Evolutionary conservation across 164 flowering plant species (phyloP).

Genomic region (Dillenia turbinata): DNA sequence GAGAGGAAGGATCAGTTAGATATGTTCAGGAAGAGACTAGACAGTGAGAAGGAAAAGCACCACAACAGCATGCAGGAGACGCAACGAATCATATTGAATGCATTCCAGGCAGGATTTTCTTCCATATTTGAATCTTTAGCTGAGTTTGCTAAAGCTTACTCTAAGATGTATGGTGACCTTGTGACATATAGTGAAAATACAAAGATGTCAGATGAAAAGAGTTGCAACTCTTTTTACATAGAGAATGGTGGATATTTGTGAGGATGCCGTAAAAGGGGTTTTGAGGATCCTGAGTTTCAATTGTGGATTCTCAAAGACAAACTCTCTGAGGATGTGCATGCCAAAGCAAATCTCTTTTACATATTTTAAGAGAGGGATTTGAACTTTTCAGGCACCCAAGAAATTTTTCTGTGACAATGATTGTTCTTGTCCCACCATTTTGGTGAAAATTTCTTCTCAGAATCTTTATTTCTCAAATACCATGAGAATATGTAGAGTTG

Average conservation of each 20-base stretch:
- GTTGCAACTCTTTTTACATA: constrained; percentile 25
- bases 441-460: constrained; percentile 3
- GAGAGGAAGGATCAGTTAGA: constrained; percentile 64
- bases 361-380: constrained; percentile 8
- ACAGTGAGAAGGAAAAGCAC: constrained; percentile 65
- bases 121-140: constrained; percentile 59
- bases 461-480: not conserved
- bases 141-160: constrained; percentile 67
- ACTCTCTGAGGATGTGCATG: constrained; percentile 21
- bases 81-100: constrained; percentile 57
- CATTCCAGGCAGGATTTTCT: constrained; percentile 71
- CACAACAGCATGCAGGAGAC: constrained; percentile 69
- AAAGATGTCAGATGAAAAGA: constrained; percentile 21
- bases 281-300: constrained; percentile 19
- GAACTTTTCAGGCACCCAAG: no score
- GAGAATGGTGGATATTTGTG: constrained; percentile 18
- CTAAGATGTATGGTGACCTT: constrained; percentile 62
- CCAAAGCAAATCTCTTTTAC: constrained; percentile 85
- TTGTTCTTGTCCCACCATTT: constrained; percentile 14
- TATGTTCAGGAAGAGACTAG: constrained; percentile 43
- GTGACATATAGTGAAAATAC: constrained; percentile 34
- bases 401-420: not conserved
- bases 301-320: constrained; percentile 11
- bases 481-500: not conserved
- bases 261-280: not conserved